A percentile compares a stretch with the other conserved stretches of the same genome.
Evolutionary conservation across 495 filamentous ascomycete genomes (phyloP).

Genomic region (Neurospora sp.): DNA sequence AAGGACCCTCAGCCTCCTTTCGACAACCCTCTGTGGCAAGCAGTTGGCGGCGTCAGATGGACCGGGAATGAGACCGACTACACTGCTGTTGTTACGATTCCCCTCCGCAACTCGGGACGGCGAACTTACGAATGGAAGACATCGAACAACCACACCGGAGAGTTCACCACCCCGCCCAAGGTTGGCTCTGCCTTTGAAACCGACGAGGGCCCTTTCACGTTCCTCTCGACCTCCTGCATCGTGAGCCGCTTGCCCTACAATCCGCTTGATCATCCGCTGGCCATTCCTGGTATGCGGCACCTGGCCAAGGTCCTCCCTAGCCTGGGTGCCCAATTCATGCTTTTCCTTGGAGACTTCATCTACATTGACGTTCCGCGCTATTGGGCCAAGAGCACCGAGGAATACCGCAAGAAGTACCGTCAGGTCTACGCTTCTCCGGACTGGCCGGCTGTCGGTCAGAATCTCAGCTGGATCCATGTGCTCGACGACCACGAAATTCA

Average conservation of each 20-base stretch:
- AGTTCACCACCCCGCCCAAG: conserved; percentile 55
- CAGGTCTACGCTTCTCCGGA: conserved; percentile 89
- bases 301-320: conserved; percentile 53
- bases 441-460: conserved; percentile 56
- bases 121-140: conserved; percentile 71
- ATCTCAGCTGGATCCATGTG: conserved; percentile 92
- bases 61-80: conserved; percentile 73
- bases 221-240: conserved; percentile 84
- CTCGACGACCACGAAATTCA: conserved; percentile 93
- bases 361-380: conserved; percentile 86
- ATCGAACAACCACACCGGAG: conserved; percentile 73
- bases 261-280: conserved; percentile 67
- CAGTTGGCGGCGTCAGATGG: conserved; percentile 50
- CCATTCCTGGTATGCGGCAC: conserved; percentile 66
- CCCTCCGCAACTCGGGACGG: conserved; percentile 37
- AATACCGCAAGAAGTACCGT: conserved; percentile 85
- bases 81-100: conserved; percentile 55
- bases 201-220: conserved; percentile 60
- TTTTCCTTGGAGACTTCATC: conserved; percentile 98
- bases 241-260: conserved; percentile 85
- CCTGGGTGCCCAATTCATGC: conserved; percentile 75
- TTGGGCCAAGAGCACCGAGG: conserved; percentile 57
- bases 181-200: conserved; percentile 48
- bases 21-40: conserved; percentile 50
- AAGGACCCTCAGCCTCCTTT: conserved; percentile 35